Evolutionary conservation across 148 eudicot species (phyloP).

Genomic region (Rhododendron ferrugineum): DNA sequence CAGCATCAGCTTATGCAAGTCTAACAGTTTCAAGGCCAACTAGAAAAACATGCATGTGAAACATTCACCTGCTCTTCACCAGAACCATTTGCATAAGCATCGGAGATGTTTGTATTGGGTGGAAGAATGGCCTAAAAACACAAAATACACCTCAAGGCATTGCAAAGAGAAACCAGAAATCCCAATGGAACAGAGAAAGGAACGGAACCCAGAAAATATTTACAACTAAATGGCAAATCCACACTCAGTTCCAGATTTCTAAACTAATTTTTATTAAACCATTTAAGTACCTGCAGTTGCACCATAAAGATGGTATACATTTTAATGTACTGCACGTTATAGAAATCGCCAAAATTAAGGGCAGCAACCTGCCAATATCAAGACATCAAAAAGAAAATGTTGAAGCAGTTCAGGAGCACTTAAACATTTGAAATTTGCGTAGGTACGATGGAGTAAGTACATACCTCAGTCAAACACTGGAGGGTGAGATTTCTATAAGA

Average conservation of each 20-base stretch:
- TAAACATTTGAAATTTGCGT: background rate
- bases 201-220: background rate
- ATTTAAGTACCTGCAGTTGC: conserved; percentile 70
- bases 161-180: background rate
- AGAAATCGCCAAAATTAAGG: conserved; percentile 82
- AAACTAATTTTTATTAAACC: background rate
- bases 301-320: conserved; percentile 76
- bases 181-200: background rate
- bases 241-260: background rate
- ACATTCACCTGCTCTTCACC: conserved; percentile 79
- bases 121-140: conserved; percentile 61
- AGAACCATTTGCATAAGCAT: conserved; percentile 80
- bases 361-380: conserved; percentile 68
- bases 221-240: background rate
- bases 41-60: background rate
- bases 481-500: conserved; percentile 89
- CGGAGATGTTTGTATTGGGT: conserved; percentile 57
- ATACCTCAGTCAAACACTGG: conserved; percentile 92
- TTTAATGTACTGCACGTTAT: conserved; percentile 69
- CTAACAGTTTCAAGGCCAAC: background rate
- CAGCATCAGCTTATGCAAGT: background rate
- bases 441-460: background rate
- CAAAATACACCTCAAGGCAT: conserved; percentile 2
- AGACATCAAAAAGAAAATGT: background rate
- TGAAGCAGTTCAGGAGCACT: background rate